These are phyloP conservation scores for Eudorina sp. DNA, from an alignment of 139 green algal species.

Conservation along the genomic window DNA sequence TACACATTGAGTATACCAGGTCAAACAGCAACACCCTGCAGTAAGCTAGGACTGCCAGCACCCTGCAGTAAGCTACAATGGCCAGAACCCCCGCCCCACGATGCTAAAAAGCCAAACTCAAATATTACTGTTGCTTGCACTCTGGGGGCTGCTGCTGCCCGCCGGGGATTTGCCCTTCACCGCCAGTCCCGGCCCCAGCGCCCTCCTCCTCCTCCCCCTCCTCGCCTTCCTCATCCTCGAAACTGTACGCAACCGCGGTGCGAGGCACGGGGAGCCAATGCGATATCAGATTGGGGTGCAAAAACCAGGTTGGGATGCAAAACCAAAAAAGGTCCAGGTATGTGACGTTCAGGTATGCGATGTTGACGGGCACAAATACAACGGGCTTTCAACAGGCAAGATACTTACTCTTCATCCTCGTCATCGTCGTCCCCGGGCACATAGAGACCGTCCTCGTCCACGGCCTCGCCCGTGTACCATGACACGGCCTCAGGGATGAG, in stretches of 20 bases:
- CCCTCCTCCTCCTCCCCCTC: conserved; percentile 72
- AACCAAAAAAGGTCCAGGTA: background rate
- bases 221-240: conserved; percentile 84
- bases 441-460: conserved; percentile 73
- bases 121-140: conserved; percentile 86
- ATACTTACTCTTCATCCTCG: conserved; percentile 63
- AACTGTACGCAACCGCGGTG: background rate
- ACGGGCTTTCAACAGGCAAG: background rate
- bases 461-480: conserved; percentile 95
- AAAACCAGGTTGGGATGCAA: background rate
- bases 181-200: conserved; percentile 6
- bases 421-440: conserved; percentile 60
- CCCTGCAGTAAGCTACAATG: background rate
- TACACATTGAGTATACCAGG: no score
- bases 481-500: conserved; percentile 88
- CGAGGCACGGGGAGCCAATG: background rate
- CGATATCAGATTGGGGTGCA: background rate
- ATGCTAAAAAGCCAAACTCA: background rate
- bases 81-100: background rate
- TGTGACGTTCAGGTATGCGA: background rate
- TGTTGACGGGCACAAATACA: background rate
- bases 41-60: no score
- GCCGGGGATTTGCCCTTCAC: conserved; percentile 52
- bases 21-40: no score
- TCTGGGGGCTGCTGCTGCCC: conserved; percentile 71